These are phyloP conservation scores for Phaeosphaeriaceae sp. DNA, from an alignment of 2,329 filamentous ascomycete species.

Conservation along the genomic window DNA sequence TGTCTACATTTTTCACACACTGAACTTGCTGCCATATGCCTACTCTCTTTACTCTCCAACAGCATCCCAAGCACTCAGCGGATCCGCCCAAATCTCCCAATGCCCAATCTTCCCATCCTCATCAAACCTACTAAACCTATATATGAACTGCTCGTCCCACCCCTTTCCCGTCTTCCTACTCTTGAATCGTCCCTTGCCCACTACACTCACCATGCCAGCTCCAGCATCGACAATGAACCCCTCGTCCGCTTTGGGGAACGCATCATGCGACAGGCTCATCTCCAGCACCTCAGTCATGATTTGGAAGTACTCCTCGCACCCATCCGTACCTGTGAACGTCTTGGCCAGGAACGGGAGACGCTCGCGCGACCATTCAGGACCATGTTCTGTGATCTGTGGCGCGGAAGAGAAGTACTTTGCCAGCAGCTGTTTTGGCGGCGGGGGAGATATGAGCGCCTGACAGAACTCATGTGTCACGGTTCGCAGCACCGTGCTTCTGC, in stretches of 20 bases:
- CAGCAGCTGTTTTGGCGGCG: slow-evolving; percentile 35
- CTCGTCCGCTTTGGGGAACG: slow-evolving; percentile 38
- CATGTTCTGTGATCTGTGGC: slow-evolving; percentile 52
- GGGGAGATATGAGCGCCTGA: slow-evolving; percentile 41
- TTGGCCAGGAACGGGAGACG: slow-evolving; percentile 51
- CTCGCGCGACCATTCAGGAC: slow-evolving; percentile 46
- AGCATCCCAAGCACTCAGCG: slow-evolving; percentile 52
- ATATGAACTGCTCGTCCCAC: slow-evolving; percentile 53
- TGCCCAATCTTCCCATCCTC: slow-evolving; percentile 48
- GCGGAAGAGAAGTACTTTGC: slow-evolving; percentile 30
- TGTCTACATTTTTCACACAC: not conserved
- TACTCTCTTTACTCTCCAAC: slow-evolving; percentile 27
- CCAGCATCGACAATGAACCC: slow-evolving; percentile 47
- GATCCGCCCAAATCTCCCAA: slow-evolving; percentile 56
- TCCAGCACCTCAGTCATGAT: slow-evolving; percentile 42
- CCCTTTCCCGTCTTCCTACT: slow-evolving; percentile 41
- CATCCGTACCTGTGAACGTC: slow-evolving; percentile 42
- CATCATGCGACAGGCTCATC: slow-evolving; percentile 39
- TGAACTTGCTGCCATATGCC: not conserved
- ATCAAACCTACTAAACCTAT: slow-evolving; percentile 48
- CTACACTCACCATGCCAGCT: slow-evolving; percentile 46
- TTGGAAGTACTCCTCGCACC: slow-evolving; percentile 50
- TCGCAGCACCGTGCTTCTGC: slow-evolving; percentile 27
- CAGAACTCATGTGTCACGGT: slow-evolving; percentile 19
- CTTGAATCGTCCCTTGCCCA: slow-evolving; percentile 46